These are phyloP conservation scores for Aegilops tauschii DNA, from an alignment of 176 grass and related monocot species.

Conservation along the genomic window DNA sequence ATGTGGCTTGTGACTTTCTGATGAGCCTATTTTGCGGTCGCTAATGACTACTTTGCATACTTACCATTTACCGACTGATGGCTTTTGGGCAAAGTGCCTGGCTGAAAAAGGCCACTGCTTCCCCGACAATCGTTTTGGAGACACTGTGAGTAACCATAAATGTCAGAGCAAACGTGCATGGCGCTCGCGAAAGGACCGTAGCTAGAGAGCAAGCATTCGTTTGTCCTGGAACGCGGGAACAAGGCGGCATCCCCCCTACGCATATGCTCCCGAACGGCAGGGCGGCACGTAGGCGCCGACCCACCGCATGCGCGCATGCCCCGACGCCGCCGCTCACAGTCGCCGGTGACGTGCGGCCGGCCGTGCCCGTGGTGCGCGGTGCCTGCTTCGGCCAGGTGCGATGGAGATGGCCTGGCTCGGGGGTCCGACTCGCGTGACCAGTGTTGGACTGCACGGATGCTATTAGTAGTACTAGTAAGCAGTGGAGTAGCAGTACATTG, in stretches of 20 bases:
- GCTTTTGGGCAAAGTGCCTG: neutral
- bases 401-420: neutral
- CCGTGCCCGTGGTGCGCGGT: neutral
- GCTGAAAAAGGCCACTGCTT: neutral
- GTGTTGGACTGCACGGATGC: neutral
- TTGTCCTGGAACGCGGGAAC: constrained; percentile 15
- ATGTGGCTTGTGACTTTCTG: too few species aligned
- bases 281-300: constrained; percentile 8
- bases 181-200: neutral
- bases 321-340: neutral
- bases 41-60: too few species aligned
- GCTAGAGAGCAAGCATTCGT: neutral
- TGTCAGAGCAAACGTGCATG: neutral
- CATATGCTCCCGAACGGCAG: neutral
- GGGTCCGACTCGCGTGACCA: neutral
- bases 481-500: neutral
- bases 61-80: neutral
- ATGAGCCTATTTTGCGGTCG: too few species aligned
- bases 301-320: neutral
- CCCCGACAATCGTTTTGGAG: neutral
- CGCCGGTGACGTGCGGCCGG: neutral
- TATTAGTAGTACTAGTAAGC: neutral
- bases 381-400: neutral
- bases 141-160: neutral
- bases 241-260: neutral